A percentile compares a stretch with the other conserved stretches of the same genome.
Conservation (phyloP, 176 grass and related monocot species). For the Cenchrus fungigraminus region DNA sequence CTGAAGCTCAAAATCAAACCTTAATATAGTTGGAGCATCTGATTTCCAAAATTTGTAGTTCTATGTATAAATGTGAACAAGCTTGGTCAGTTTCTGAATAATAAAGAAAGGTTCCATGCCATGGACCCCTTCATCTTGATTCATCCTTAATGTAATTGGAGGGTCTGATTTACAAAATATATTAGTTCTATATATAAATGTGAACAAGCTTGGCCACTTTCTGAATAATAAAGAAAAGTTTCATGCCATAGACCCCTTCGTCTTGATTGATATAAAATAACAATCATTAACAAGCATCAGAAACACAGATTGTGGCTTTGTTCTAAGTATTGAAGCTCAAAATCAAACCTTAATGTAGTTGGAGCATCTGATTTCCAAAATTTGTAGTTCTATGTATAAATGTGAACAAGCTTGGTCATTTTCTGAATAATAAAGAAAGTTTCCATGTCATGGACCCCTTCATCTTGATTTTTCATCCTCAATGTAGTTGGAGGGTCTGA, state of each 20-base stretch:
- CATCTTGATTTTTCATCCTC: neutral
- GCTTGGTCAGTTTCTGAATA: neutral
- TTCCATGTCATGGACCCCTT: neutral
- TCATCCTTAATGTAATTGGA: neutral
- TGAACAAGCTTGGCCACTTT: conserved; percentile 18
- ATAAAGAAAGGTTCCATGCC: neutral
- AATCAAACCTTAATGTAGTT: neutral
- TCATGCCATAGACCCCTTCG: neutral
- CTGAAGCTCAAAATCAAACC: neutral
- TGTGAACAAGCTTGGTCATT: conserved; percentile 16
- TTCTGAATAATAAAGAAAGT: conserved; percentile 8
- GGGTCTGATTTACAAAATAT: too few species aligned
- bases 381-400: neutral
- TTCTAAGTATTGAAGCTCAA: neutral
- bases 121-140: neutral
- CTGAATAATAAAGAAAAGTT: conserved; percentile 6
- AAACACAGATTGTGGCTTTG: neutral
- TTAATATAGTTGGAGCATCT: neutral
- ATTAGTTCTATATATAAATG: neutral
- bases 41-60: too few species aligned
- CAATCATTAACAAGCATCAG: neutral
- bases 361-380: too few species aligned
- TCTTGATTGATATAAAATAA: conserved; percentile 39
- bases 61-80: conserved; percentile 14
- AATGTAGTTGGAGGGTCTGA: neutral